phyloP scores from a whole-genome alignment of 2,329 filamentous ascomycete species.

The Fusarium mangiferae region DNA sequence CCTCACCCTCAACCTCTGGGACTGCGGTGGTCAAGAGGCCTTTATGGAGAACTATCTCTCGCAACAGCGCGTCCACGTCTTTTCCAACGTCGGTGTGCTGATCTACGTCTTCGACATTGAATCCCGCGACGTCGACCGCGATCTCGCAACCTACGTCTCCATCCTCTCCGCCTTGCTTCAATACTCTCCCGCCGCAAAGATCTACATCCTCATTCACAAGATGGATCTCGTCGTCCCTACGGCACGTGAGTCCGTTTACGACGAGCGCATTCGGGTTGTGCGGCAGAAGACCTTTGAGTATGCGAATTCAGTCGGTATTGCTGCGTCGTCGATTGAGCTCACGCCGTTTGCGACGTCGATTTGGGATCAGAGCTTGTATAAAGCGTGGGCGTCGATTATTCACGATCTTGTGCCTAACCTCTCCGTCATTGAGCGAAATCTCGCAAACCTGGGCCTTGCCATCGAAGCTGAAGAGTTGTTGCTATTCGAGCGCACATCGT shows the following conservation, averaged over 20 bases:
- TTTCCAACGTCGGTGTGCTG: conserved; percentile 93
- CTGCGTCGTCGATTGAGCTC: conserved; percentile 65
- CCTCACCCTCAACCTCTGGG: conserved; percentile 96
- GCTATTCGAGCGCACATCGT: conserved; percentile 94
- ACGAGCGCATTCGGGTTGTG: conserved; percentile 82
- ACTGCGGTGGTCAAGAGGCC: conserved; percentile 97
- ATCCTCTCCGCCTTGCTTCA: conserved; percentile 90
- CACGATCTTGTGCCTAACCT: conserved; percentile 98
- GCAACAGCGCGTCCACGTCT: conserved; percentile 94
- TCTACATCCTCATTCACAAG: conserved; percentile 98
- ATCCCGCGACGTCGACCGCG: conserved; percentile 91
- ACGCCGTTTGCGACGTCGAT: conserved; percentile 96
- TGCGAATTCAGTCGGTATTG: conserved; percentile 51
- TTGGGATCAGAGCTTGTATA: conserved; percentile 98
- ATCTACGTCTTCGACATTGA: conserved; percentile 99
- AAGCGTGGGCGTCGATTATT: conserved; percentile 98
- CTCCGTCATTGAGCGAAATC: conserved; percentile 84
- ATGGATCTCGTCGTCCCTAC: conserved; percentile 93
- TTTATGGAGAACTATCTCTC: conserved; percentile 99
- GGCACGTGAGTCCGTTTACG: conserved; percentile 83
- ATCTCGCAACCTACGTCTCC: conserved; percentile 90
- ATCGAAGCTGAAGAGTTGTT: conserved; percentile 95
- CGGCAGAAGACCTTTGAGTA: conserved; percentile 75
- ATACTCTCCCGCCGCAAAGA: conserved; percentile 81
- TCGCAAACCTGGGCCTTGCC: conserved; percentile 82